Base-by-base conservation (phyloP, 176 grass and related monocot genomes). In the Calamus simplicifolius region DNA sequence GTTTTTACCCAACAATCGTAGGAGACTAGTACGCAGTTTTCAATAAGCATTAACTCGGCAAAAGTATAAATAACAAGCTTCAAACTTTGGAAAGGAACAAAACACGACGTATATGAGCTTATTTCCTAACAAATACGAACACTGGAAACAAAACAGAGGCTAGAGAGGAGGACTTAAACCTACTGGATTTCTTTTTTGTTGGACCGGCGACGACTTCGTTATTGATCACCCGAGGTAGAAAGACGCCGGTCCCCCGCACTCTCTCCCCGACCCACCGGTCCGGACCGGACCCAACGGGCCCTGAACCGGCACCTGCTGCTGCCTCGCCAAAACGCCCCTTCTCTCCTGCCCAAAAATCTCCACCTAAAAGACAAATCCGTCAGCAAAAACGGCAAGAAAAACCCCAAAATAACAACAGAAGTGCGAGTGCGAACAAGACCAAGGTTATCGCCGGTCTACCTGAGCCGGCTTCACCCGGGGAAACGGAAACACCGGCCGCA, bases 241-340 rank as follows among this genome's bases (percentile, higher is more conserved):
- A 62, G 29, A 62, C 59, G 59, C 59, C 59, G n/a, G 59, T 62
- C 29, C 59, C 19, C 59, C 59, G 30, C 17, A 19, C 16, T 18
- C 59, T 12, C 59, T 19, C n/a, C 59, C 59, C 17, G 30, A n/a
- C 31, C 5, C 27, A 8, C 35, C 35, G 35, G 35, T 43, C 35
- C 35, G 35, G 35, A 43, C 35, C 35, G 35, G 35, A 43, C 3
- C 27, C 15, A 16, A 61, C 15, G 16, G 58, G 28, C 1, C 6
- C 3, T 31, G 27, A 5, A 21, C 26, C 18, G 27, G 51, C 64
- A 35, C 31, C 16, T 4, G 16, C 12, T 7, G 27, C 16, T 31
- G 16, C 16, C 7, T 35, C 6, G 15, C 59, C 4, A 48, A 16
- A 56, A 4, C 14, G 19, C n/a, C 49, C 16, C 5, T 26, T 25